phyloP scores from a whole-genome alignment of 1,284 basidiomycete species.

The Kalmanozyma brasiliensis region DNA sequence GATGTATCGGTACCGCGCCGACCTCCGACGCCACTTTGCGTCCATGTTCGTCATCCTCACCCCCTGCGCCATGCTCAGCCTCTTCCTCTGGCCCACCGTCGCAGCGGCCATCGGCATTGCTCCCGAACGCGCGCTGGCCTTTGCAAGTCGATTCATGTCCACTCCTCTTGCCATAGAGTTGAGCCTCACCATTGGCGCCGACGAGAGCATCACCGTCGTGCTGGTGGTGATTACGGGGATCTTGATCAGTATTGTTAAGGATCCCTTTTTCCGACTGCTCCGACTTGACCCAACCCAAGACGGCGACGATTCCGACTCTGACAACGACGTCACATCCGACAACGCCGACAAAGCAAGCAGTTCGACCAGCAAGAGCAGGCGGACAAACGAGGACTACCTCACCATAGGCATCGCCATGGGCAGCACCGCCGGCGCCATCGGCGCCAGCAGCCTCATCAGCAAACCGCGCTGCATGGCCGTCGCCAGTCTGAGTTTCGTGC shows the following conservation, averaged over 20 bases:
- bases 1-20: constrained; percentile 59
- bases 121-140: constrained; percentile 41
- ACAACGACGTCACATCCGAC: no score
- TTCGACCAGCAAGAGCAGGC: no score
- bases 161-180: constrained; percentile 61
- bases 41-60: constrained; percentile 49
- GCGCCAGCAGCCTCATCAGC: constrained; percentile 49
- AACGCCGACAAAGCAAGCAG: not conserved
- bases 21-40: constrained; percentile 40
- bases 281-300: constrained; percentile 30
- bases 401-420: constrained; percentile 59
- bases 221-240: constrained; percentile 63
- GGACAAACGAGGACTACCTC: constrained; percentile 42
- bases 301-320: no score
- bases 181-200: constrained; percentile 51
- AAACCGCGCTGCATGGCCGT: constrained; percentile 58
- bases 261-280: constrained; percentile 54
- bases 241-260: constrained; percentile 56
- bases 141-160: constrained; percentile 56
- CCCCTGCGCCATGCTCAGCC: constrained; percentile 44
- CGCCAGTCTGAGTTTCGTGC: constrained; percentile 49
- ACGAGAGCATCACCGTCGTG: constrained; percentile 57
- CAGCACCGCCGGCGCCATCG: constrained; percentile 57
- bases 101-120: constrained; percentile 46
- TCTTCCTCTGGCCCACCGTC: constrained; percentile 55